Base-by-base conservation (phyloP, 176 grass and related monocot genomes). In the Hordeum marinum region DNA sequence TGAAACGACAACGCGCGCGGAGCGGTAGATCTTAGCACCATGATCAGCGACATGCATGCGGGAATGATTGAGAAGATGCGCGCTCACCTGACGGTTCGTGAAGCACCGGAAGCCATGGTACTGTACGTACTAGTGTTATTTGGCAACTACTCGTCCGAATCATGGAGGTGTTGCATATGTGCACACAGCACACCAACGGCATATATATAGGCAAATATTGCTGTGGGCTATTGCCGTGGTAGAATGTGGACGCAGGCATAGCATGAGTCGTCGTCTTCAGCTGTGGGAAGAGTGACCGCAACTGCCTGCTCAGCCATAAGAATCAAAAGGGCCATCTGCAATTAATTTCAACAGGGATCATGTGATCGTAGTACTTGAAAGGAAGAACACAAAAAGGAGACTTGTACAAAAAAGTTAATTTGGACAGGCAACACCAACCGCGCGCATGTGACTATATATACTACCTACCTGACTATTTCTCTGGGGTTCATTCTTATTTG, bases 31-130 rank as follows among this genome's bases (percentile, higher is more conserved):
- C 48, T 52, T 52, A 52, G 50, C 50, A 55, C 5, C 18, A 72
- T 78, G 52, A 58, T 74, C 35, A 69, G 46, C 29, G 70, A 37
- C 40, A 43, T 71, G 68, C 13, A 8, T 20, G n/a, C 39, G 46
- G 54, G 34, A 21, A 48, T 85, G 26, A 80, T 66, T 15, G 37
- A 14, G 61, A 85, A 46, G 65, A 55, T 52, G 26, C 87, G 89
- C 50, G 26, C 87, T 92, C 59, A 94, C 96, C 93, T 95, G 75
- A 96, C 91, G 31, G 80, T 90, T 92, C 86, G 84, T 73, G 84
- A 75, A 48, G 15, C 71, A 86, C 63, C 20, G 50, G 64, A 91
- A 50, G 85, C 88, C 96, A 98, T 98, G 67, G 27, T 43, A 50
- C 42, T 27, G 41, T 46, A 17, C 46, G 46, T 50, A 5, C 52